These are phyloP conservation scores for Quercus suber DNA, from an alignment of 306 rosid genomes.

Conservation along the genomic window DNA sequence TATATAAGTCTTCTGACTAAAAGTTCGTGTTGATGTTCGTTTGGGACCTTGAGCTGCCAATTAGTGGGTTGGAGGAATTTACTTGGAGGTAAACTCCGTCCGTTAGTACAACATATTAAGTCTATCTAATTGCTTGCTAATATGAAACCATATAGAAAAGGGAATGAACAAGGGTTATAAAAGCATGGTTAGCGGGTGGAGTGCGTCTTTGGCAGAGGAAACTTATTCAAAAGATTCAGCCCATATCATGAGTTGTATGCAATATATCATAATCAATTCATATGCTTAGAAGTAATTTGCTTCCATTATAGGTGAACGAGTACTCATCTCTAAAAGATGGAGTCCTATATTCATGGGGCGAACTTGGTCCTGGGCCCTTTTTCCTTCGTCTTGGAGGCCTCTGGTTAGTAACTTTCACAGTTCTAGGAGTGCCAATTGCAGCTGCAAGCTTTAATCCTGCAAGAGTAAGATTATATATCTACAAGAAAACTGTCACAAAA, in stretches of 20 bases:
- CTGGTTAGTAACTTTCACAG: slow-evolving; percentile 73
- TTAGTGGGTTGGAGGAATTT: no score
- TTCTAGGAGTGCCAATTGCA: slow-evolving; percentile 79
- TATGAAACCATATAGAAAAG: not conserved
- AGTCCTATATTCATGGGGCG: slow-evolving; percentile 84
- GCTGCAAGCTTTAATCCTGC: slow-evolving; percentile 98
- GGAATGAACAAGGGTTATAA: not conserved
- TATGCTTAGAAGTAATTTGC: slow-evolving; percentile 8
- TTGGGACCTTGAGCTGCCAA: no score
- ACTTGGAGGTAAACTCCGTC: no score
- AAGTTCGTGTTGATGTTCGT: no score
- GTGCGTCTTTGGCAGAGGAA: not conserved
- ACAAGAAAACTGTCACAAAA: not conserved
- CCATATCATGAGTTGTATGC: slow-evolving; percentile 6
- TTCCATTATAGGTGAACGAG: slow-evolving; percentile 76
- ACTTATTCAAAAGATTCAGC: slow-evolving; percentile 4
- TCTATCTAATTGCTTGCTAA: not conserved
- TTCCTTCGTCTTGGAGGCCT: slow-evolving; percentile 95
- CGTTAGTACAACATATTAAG: not conserved
- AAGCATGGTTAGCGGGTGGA: not conserved
- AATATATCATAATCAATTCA: not conserved
- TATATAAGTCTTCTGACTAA: no score
- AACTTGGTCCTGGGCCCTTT: slow-evolving; percentile 79
- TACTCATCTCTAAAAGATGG: slow-evolving; percentile 82
- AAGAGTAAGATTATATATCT: slow-evolving; percentile 46